Conservation (phyloP, 306 rosid genomes). For the Trichosanthes cucumerina region DNA sequence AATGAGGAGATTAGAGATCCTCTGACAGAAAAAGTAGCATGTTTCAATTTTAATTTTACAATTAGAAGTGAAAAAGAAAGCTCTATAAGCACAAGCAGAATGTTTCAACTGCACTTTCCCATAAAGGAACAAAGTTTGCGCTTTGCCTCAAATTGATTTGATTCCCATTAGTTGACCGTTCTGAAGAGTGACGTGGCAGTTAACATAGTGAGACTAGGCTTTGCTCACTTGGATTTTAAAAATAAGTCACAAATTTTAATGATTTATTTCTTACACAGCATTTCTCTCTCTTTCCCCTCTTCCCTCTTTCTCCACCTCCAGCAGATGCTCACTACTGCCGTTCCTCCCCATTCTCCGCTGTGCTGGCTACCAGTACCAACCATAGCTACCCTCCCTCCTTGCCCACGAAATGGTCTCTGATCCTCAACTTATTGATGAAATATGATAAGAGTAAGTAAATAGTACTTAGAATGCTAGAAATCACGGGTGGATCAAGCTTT, state of each 20-base stretch:
- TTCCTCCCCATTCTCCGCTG: too few relatives aligned
- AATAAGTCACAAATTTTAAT: too few relatives aligned
- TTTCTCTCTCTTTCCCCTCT: neutral
- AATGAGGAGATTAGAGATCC: neutral
- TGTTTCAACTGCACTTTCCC: neutral
- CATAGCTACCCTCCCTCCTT: neutral
- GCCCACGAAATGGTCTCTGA: neutral
- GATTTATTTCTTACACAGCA: neutral
- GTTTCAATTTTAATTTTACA: neutral
- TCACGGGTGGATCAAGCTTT: neutral
- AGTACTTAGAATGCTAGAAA: neutral
- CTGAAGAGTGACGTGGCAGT: neutral
- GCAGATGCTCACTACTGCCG: neutral
- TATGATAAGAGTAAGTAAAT: neutral
- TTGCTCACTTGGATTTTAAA: too few relatives aligned
- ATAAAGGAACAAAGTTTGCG: neutral
- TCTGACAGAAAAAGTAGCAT: neutral
- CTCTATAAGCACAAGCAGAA: neutral
- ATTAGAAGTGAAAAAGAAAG: neutral
- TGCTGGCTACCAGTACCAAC: neutral
- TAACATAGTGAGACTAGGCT: neutral
- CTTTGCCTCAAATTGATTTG: neutral
- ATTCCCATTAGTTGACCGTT: neutral
- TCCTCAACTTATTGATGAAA: neutral
- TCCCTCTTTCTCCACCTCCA: neutral